Evolutionary conservation across 2,329 filamentous ascomycete genomes (phyloP).

Genomic region (Fusarium protoensiforme): DNA sequence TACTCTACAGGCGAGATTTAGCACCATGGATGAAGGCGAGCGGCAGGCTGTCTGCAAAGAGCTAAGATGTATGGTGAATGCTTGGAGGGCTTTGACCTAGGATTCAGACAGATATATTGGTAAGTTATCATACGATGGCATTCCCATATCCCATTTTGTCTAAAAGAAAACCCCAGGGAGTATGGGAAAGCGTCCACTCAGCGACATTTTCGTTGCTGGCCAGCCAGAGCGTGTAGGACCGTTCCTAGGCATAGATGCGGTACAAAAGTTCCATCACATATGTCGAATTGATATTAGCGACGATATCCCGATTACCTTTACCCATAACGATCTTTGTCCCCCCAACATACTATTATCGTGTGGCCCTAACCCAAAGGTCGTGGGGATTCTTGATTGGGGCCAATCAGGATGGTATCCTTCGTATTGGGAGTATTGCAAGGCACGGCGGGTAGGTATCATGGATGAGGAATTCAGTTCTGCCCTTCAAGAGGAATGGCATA

Average conservation of each 20-base stretch:
- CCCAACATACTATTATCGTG: conserved; percentile 41
- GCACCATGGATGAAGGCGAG: conserved; percentile 24
- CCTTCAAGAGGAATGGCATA: conserved; percentile 46
- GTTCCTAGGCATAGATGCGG: conserved; percentile 44
- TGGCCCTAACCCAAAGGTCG: conserved; percentile 27
- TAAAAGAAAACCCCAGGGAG: conserved; percentile 43
- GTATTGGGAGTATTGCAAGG: conserved; percentile 49
- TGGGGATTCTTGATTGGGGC: conserved; percentile 44
- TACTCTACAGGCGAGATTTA: conserved; percentile 35
- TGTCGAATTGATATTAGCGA: conserved; percentile 45
- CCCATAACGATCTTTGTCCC: conserved; percentile 40
- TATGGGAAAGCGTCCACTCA: conserved; percentile 42
- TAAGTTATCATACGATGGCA: background rate
- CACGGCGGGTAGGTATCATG: conserved; percentile 35
- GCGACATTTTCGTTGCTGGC: conserved; percentile 44
- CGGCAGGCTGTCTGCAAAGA: conserved; percentile 45
- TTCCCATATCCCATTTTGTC: background rate
- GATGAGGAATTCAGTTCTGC: conserved; percentile 32
- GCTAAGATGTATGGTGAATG: conserved; percentile 38
- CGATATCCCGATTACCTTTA: conserved; percentile 39
- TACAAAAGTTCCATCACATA: conserved; percentile 45
- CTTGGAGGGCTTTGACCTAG: conserved; percentile 31
- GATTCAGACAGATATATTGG: conserved; percentile 29
- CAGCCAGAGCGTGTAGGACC: conserved; percentile 40
- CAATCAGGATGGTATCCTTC: conserved; percentile 48